Base-by-base conservation (phyloP, 2,329 filamentous ascomycete species). In the Dactylellina parvicollis region DNA sequence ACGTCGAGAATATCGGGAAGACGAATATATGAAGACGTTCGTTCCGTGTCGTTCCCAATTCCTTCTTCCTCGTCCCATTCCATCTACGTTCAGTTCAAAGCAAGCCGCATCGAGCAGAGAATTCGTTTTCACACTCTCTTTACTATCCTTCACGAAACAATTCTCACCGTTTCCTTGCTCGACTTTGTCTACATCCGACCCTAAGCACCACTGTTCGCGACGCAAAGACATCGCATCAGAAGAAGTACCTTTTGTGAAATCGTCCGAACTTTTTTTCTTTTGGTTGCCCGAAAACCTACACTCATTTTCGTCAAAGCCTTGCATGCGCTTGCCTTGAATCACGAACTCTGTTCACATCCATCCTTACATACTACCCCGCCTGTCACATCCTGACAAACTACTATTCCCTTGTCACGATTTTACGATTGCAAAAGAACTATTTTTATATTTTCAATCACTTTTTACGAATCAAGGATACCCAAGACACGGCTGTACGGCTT, bases 191-290 rank as follows among this genome's bases (percentile, higher is more conserved):
- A 59, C 50, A 52, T 73, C 69, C 69, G 69, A 66, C 57, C 49
- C 47, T 46, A 38, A 72, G 44, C 47, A 50, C 49, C 54, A 56
- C 52, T 60, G 69, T 73, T 60, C 69, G 59, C 59, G 69, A 73
- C 60, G 26, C 56, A 50, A 52, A 56, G 36, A 20, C 34, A 54
- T 60, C 52, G 24, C 34, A 64, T 36, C 47, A n/a, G 3, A 72
- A 36, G 56, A 28, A 59, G 46, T 64, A 71, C 55, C 57, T 47
- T 50, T 66, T 62, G 34, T 67, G 56, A 59, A 73, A 60, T 61
- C 69, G 69, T 73, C 69, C 60, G 69, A 73, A 73, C 69, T 73
- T 73, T 70, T n/a, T n/a, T n/a, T n/a, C n/a, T n/a, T n/a, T 69
- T 69, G 49, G 60, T 55, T 66, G 54, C 55, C 60, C 18, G 18